Base-by-base conservation (phyloP, 1,284 basidiomycete species). In the Marasmius tenuissimus region DNA sequence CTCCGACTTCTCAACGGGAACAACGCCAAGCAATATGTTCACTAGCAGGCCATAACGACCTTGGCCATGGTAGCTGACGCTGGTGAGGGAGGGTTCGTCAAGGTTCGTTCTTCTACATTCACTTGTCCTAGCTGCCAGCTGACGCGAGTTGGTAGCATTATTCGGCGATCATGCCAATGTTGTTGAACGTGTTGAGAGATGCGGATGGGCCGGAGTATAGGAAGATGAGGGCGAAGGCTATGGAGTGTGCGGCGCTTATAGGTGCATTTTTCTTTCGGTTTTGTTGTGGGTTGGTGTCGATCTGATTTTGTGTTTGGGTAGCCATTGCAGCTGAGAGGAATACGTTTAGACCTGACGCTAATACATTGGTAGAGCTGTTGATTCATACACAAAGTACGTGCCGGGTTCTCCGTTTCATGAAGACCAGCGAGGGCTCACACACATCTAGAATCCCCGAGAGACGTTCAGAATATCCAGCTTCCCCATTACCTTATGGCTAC, bases 11-110 rank as follows among this genome's bases (percentile, higher is more conserved):
- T 39, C 50, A 53, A 18, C 22, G 80, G 73, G 73, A 75, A 0
- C n/a, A n/a, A n/a, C n/a, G n/a, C n/a, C n/a, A 67, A 69, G 20
- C 66, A 77, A 58, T 94, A 93, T 67, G 89, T 94, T 0, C 91
- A 94, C 69, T 92, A 94, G 71, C 92, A 94, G 69, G 89, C 87
- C 0, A 85, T 96, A 58, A 93, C 91, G 10, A 92, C 91, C 14
- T 74, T 92, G 58, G 92, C 92, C 2, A 93, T 93, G 86, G 89
- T 94, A 1, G 92, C 92, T 0, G 88, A 93, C 70, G 89, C 89
- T 0, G 91, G 91, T 65, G 89, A 92, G 72, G 77, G 76, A 1
- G 87, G 86, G 2, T 91, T 93, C 66, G 83, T 82, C 5, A 87
- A 88, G 76, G 88, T 85, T 45, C 10, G 69, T 66, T 16, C n/a